Conservation (phyloP, 2,329 filamentous ascomycete genomes). For the Chalara sp. region DNA sequence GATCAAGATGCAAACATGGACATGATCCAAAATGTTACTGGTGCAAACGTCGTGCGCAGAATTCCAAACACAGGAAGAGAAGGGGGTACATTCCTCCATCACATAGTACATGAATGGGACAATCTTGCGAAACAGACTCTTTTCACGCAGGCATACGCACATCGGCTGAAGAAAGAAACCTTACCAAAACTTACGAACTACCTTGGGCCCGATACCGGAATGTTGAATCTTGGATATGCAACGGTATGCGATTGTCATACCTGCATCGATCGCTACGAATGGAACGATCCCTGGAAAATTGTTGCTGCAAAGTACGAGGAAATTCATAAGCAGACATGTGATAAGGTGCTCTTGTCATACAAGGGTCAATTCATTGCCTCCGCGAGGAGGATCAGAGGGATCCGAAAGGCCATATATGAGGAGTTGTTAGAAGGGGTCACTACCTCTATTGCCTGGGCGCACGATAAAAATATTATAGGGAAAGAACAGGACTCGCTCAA, state of each 20-base stretch:
- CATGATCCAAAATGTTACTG: slow-evolving; percentile 14
- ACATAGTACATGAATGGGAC: slow-evolving; percentile 38
- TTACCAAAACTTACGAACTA: slow-evolving; percentile 33
- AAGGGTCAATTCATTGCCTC: slow-evolving; percentile 43
- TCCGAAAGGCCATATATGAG: slow-evolving; percentile 15
- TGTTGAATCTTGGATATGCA: slow-evolving; percentile 36
- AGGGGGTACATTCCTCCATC: slow-evolving; percentile 39
- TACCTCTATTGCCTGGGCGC: slow-evolving; percentile 15
- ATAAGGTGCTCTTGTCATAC: slow-evolving; percentile 33
- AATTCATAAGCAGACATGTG: slow-evolving; percentile 20
- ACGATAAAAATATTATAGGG: slow-evolving; percentile 9
- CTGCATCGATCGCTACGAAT: slow-evolving; percentile 35
- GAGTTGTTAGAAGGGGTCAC: slow-evolving; percentile 15
- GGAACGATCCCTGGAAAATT: slow-evolving; percentile 27
- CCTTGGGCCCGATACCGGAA: slow-evolving; percentile 35
- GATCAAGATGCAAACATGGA: slow-evolving; percentile 9
- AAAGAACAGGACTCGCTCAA: slow-evolving; percentile 9
- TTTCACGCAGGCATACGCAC: slow-evolving; percentile 39
- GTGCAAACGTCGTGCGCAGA: slow-evolving; percentile 17
- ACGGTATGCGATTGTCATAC: slow-evolving; percentile 30
- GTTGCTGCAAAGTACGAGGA: slow-evolving; percentile 21
- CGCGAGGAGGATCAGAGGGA: slow-evolving; percentile 34
- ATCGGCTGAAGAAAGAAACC: slow-evolving; percentile 31
- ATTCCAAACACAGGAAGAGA: slow-evolving; percentile 38
- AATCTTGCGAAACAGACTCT: slow-evolving; percentile 37